These are phyloP conservation scores for Fonsecaea erecta DNA, from an alignment of 2,329 filamentous ascomycete species.

Conservation along the genomic window DNA sequence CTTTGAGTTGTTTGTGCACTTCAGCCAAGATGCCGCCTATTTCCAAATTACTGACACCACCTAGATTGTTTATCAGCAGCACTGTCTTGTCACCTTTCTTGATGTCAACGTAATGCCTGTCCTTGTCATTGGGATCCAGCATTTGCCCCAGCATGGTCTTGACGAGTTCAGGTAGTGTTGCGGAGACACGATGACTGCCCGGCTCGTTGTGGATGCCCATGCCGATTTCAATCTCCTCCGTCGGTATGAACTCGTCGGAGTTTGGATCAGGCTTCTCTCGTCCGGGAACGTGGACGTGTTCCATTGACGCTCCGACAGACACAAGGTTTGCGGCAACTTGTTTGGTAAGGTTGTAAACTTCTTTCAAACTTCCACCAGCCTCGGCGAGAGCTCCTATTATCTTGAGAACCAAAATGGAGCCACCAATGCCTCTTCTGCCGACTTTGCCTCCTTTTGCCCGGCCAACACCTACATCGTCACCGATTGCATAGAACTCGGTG, in stretches of 20 bases:
- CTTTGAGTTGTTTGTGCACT: constrained; percentile 64
- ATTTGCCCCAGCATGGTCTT: constrained; percentile 69
- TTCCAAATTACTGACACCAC: constrained; percentile 70
- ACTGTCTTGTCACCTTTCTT: constrained; percentile 64
- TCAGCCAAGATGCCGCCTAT: constrained; percentile 70
- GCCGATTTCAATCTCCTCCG: constrained; percentile 68
- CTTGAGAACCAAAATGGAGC: constrained; percentile 90
- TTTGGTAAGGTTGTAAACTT: constrained; percentile 74
- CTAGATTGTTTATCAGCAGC: constrained; percentile 71
- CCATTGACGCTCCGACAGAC: constrained; percentile 81
- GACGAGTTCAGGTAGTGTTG: constrained; percentile 56
- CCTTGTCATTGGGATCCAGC: constrained; percentile 64
- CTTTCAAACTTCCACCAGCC: constrained; percentile 66
- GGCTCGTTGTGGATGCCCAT: constrained; percentile 65
- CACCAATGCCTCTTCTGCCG: constrained; percentile 85
- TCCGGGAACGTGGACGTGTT: constrained; percentile 92
- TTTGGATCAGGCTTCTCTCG: constrained; percentile 54
- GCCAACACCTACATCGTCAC: constrained; percentile 90
- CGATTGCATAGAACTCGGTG: constrained; percentile 89
- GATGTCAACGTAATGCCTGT: constrained; percentile 66
- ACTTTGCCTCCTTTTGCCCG: constrained; percentile 84
- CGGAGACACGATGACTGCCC: constrained; percentile 57
- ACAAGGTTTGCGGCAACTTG: constrained; percentile 76
- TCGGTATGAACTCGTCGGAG: constrained; percentile 57
- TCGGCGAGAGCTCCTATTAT: constrained; percentile 83